Conservation (phyloP, 2,329 filamentous ascomycete genomes). For the Rachicladosporium sp. region DNA sequence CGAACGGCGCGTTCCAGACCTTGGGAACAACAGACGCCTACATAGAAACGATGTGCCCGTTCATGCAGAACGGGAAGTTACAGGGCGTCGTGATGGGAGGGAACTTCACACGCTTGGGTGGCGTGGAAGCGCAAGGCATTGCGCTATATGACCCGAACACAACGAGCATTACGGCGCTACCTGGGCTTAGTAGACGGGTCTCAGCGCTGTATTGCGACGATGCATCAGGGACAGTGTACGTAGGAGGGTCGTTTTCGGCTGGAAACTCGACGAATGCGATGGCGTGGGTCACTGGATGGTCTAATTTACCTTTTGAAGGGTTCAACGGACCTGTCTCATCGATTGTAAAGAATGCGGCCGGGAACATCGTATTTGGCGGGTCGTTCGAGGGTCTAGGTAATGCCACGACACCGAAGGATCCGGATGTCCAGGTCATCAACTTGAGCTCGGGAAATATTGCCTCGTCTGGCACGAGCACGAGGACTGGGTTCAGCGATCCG, state of each 20-base stretch:
- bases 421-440: slow-evolving; percentile 71
- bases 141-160: slow-evolving; percentile 70
- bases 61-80: slow-evolving; percentile 51
- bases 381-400: slow-evolving; percentile 83
- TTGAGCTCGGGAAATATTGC: slow-evolving; percentile 66
- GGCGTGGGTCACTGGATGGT: slow-evolving; percentile 66
- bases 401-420: slow-evolving; percentile 52
- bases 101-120: slow-evolving; percentile 86
- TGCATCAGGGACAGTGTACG: slow-evolving; percentile 66
- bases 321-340: slow-evolving; percentile 88
- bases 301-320: slow-evolving; percentile 75
- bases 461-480: slow-evolving; percentile 49
- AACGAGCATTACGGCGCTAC: slow-evolving; percentile 56
- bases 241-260: slow-evolving; percentile 75
- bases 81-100: slow-evolving; percentile 76
- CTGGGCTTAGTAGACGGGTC: slow-evolving; percentile 74
- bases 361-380: slow-evolving; percentile 85
- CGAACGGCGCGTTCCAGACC: slow-evolving; percentile 70
- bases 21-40: slow-evolving; percentile 62
- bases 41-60: slow-evolving; percentile 80
- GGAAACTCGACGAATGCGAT: slow-evolving; percentile 82
- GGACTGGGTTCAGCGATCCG: slow-evolving; percentile 59
- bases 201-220: slow-evolving; percentile 73
- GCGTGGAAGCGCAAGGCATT: slow-evolving; percentile 61
- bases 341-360: slow-evolving; percentile 67